These are phyloP conservation scores for Colletotrichum lindemuthianum DNA, from an alignment of 2,329 filamentous ascomycete genomes.

Conservation along the genomic window DNA sequence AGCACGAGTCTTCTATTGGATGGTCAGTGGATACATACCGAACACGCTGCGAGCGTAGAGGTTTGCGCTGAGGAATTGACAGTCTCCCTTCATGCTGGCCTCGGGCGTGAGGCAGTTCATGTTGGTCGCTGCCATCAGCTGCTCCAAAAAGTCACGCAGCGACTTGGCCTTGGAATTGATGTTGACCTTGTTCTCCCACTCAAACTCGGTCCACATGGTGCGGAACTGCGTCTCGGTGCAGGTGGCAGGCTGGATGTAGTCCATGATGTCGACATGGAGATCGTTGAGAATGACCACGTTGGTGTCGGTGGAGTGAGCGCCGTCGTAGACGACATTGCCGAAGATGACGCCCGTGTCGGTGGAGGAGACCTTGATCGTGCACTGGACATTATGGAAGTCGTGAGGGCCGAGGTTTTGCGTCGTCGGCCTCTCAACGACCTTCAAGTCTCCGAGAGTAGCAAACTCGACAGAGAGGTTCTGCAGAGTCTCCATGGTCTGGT, in stretches of 20 bases:
- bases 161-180: constrained; percentile 98
- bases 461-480: constrained; percentile 98
- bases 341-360: constrained; percentile 99
- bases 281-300: constrained; percentile 99
- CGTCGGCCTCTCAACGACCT: constrained; percentile 95
- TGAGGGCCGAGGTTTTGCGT: constrained; percentile 96
- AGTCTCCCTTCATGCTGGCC: constrained; percentile 95
- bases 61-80: constrained; percentile 97
- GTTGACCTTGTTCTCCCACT: constrained; percentile 99
- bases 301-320: constrained; percentile 88
- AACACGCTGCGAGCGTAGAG: constrained; percentile 97
- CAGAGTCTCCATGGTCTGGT: constrained; percentile 95
- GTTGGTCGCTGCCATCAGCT: constrained; percentile 97
- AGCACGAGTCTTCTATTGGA: constrained; percentile 23
- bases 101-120: constrained; percentile 98
- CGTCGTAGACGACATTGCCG: constrained; percentile 97
- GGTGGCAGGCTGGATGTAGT: constrained; percentile 97
- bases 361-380: constrained; percentile 97
- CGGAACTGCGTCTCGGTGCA: constrained; percentile 99
- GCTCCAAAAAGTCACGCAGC: constrained; percentile 89
- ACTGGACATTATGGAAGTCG: constrained; percentile 98
- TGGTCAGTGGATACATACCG: constrained; percentile 71
- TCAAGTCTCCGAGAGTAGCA: constrained; percentile 96
- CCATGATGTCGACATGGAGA: constrained; percentile 99
- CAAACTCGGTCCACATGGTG: constrained; percentile 99